Percentiles rank a stretch among this genome's conserved stretches.
Evolutionary conservation across 169 alveolate genomes (phyloP).

Genomic region (Eimeria sp.): DNA sequence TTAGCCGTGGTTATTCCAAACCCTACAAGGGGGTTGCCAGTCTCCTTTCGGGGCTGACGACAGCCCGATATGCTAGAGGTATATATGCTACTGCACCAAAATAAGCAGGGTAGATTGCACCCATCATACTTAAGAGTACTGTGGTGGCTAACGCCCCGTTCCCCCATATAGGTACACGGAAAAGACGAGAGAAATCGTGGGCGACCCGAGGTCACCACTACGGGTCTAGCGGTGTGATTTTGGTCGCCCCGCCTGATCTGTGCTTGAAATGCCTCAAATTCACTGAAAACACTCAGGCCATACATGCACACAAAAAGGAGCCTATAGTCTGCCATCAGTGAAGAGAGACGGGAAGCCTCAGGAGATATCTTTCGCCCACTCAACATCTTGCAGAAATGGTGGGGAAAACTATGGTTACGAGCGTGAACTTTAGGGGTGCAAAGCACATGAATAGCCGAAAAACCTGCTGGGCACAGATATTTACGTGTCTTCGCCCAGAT

Average conservation of each 20-base stretch:
- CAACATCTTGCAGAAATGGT: conserved; percentile 52
- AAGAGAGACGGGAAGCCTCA: background rate
- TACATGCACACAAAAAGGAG: background rate
- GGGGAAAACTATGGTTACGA: conserved; percentile 7
- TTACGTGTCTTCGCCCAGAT: background rate
- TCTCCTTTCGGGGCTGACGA: conserved; percentile 19
- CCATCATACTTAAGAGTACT: background rate
- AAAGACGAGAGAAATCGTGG: background rate
- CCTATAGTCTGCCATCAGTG: background rate
- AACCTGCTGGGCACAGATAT: background rate
- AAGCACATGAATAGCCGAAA: background rate
- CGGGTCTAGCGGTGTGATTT: conserved; percentile 22
- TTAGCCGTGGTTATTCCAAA: background rate
- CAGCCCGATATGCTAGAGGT: conserved; percentile 46
- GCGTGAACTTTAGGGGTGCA: background rate
- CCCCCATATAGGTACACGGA: background rate
- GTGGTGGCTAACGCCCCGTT: background rate
- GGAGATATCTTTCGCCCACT: background rate
- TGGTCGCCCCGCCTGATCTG: conserved; percentile 17
- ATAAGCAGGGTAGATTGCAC: background rate
- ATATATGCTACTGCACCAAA: conserved; percentile 10
- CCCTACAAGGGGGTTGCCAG: conserved; percentile 21
- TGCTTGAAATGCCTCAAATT: background rate
- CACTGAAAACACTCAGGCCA: background rate
- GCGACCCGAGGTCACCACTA: conserved; percentile 33